Evolutionary conservation across 75 land plant species (phyloP), one percentile per base, ranked within the genome.

Genomic region (Larix kaempferi): DNA sequence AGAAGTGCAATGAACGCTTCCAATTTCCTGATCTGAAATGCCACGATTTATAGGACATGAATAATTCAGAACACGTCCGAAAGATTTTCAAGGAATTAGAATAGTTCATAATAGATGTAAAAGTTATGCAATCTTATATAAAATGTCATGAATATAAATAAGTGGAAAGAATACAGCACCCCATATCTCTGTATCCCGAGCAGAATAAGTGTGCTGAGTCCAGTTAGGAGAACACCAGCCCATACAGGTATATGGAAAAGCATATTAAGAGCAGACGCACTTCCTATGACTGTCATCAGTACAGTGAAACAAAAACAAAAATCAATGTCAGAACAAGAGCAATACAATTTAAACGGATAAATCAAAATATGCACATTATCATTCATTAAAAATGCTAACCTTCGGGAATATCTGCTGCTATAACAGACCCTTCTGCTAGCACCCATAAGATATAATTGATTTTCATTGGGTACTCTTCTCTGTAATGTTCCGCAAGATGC

Each of bases 341-440:
- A 3, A 7, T 21, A n/a, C 41, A 49, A 13, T 44, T 52, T 54
- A 4, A 17, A 52, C 25, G 13, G 14, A 17, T 73, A 22, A 54
- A n/a, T 21, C 44, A 23, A 44, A 17, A 23, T 10, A 59, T 0
- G 21, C 5, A 29, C 33, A 19, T 59, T 19, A 59, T 59, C 0
- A 19, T 59, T 19, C 19, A 59, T 19, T 13, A 13, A 19, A 59
- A 19, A 19, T 5, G 22, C 13, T n/a, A 17, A 92, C 95, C 93
- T 91, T 93, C 95, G 29, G 95, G 95, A 77, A 93, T 91, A 75
- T 93, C 95, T 80, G 89, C 85, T 66, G 95, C 95, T 35, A 93
- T 82, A 5, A 93, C 82, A 10, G 89, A 86, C 69, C 89, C 78
- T 80, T 93, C 95, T 64, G 95, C 91, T 75, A 91, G 76, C 73